Conservation (phyloP, 2,329 filamentous ascomycete genomes). For the Claviceps sp. region DNA sequence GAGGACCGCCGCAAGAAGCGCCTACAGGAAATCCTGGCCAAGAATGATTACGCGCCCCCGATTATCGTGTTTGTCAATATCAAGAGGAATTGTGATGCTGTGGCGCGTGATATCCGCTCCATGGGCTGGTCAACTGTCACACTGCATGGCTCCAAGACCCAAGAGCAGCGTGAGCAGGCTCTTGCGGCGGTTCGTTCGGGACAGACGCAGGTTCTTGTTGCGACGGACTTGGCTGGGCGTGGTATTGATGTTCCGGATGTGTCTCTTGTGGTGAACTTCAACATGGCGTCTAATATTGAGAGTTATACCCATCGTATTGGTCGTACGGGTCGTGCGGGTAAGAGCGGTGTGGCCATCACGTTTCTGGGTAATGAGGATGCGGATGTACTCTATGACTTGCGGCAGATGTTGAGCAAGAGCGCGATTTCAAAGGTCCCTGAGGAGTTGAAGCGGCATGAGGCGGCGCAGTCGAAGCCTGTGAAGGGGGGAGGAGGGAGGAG, state of each 20-base stretch:
- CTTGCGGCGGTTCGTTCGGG: conserved; percentile 73
- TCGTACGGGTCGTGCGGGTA: conserved; percentile 92
- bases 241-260: conserved; percentile 98
- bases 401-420: conserved; percentile 90
- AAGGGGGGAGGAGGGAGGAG: conserved; percentile 21
- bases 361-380: conserved; percentile 85
- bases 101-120: conserved; percentile 84
- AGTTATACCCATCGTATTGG: conserved; percentile 94
- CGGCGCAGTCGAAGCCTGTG: conserved; percentile 69
- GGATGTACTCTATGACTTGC: conserved; percentile 86
- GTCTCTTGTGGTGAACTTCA: conserved; percentile 92
- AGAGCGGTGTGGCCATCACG: conserved; percentile 90
- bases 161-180: conserved; percentile 93
- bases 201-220: conserved; percentile 75
- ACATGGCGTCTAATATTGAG: conserved; percentile 90
- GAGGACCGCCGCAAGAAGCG: conserved; percentile 97
- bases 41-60: conserved; percentile 67
- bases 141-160: conserved; percentile 88
- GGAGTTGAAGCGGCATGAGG: conserved; percentile 77
- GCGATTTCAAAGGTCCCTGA: conserved; percentile 80
- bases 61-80: conserved; percentile 99
- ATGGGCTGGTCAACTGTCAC: conserved; percentile 88
- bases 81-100: conserved; percentile 94
- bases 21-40: conserved; percentile 76
- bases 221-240: conserved; percentile 87